Evolutionary conservation across 257 asterid genomes (phyloP).

Genomic region (Plantago major): DNA sequence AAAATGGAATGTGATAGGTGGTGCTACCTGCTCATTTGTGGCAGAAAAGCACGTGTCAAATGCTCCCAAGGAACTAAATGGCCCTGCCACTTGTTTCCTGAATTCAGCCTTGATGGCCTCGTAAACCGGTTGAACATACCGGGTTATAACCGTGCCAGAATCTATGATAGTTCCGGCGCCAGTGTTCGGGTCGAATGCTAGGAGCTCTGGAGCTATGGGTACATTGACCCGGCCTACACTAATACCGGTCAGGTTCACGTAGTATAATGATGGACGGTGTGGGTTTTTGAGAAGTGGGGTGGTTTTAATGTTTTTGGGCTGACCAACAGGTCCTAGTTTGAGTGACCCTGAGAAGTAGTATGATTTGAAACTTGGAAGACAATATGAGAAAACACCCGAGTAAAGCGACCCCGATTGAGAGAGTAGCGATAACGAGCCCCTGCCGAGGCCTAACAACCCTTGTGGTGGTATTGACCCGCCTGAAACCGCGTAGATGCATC

Average conservation of each 20-base stretch:
- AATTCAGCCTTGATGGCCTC: conserved; percentile 57
- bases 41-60: conserved; percentile 80
- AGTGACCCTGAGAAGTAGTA: conserved; percentile 90
- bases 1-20: conserved; percentile 50
- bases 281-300: conserved; percentile 84
- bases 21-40: conserved; percentile 53
- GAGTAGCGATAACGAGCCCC: conserved; percentile 73
- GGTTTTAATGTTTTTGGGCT: conserved; percentile 62
- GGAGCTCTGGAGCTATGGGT: conserved; percentile 54
- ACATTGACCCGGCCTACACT: conserved; percentile 66
- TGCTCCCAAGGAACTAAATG: conserved; percentile 65
- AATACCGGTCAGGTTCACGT: conserved; percentile 76
- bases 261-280: conserved; percentile 71
- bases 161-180: conserved; percentile 88
- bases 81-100: conserved; percentile 52
- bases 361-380: conserved; percentile 77
- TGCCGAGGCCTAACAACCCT: conserved; percentile 80
- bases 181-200: conserved; percentile 52
- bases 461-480: conserved; percentile 79
- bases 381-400: conserved; percentile 74
- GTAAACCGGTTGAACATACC: conserved; percentile 59
- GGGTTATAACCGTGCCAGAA: conserved; percentile 91
- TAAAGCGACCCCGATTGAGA: conserved; percentile 63
- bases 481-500: conserved; percentile 55
- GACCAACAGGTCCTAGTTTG: conserved; percentile 74